Base-by-base conservation (phyloP, 2,329 filamentous ascomycete species). In the Apiospora phragmitis region DNA sequence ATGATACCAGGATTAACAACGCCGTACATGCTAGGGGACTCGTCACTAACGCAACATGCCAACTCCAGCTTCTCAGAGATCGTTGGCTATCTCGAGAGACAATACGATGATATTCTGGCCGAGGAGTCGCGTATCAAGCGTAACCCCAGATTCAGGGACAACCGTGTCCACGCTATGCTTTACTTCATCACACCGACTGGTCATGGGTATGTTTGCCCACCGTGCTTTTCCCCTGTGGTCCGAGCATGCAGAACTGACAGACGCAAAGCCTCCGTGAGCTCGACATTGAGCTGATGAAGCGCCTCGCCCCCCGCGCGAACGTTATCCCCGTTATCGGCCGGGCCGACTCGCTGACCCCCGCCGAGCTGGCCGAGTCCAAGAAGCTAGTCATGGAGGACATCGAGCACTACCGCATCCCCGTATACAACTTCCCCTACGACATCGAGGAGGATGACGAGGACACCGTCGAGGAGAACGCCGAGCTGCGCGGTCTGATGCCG, bases 371-470 rank as follows among this genome's bases (percentile, higher is more conserved):
- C 76, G 96, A 99, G 85, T 98, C 95, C 76, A 99, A 99, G 91
- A 99, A 98, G 89, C 90, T 99, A 73, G 95, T 99, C 80, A 99
- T 99, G 96, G 96, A 99, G 87, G 96, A 99, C 82, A 99, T 99
- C 77, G 96, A 99, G 86, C 96, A 99, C 85, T 99, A 99, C 88
- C 93, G 96, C 81, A 99, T 99, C 77, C 96, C 96, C 65, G 95
- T 99, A 75, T 99, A 99, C 90, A 99, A 99, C 90, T 99, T 99
- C 88, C 96, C 96, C 67, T 99, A 99, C 86, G 96, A 99, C 78
- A 97, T 99, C 73, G 96, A 99, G 85, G 96, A 99, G 87, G 96
- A 99, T 78, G 96, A 99, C 76, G 96, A 99, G 86, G 96, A 99
- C 80, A 99, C 96, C 0, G 95, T 99, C 26, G 96, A 99, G 85